These are phyloP conservation scores for Epichloe elymi DNA, from an alignment of 2,329 filamentous ascomycete species.

Conservation along the genomic window DNA sequence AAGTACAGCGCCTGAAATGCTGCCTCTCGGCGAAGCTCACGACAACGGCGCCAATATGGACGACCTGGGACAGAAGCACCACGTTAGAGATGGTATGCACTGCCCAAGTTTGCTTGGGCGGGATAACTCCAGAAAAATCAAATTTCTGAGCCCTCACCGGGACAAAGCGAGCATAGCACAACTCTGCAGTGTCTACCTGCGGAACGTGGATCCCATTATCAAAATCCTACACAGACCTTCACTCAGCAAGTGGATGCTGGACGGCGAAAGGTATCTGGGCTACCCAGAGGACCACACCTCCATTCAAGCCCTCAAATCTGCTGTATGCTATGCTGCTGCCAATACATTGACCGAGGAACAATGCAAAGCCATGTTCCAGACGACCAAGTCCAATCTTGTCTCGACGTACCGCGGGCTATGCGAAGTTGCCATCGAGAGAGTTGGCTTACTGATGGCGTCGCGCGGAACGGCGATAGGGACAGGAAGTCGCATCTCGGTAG, in stretches of 20 bases:
- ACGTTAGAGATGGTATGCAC: neutral
- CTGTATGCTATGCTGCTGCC: constrained; percentile 13
- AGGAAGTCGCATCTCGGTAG: neutral
- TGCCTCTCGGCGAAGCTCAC: neutral
- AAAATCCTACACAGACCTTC: constrained; percentile 9
- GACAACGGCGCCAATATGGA: neutral
- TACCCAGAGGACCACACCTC: constrained; percentile 10
- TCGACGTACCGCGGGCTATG: constrained; percentile 6
- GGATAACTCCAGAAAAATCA: neutral
- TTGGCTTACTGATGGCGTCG: constrained; percentile 9
- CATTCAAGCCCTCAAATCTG: constrained; percentile 8
- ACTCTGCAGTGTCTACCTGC: constrained; percentile 5
- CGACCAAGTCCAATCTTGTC: constrained; percentile 7
- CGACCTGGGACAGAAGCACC: neutral
- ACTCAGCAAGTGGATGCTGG: constrained; percentile 9
- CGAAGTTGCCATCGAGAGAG: constrained; percentile 9
- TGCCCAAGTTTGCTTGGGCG: neutral
- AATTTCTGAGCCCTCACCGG: neutral
- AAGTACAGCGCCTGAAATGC: neutral
- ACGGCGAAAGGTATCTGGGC: constrained; percentile 11
- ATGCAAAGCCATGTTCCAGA: constrained; percentile 8
- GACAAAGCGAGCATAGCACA: neutral
- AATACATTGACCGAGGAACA: constrained; percentile 14
- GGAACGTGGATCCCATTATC: constrained; percentile 8
- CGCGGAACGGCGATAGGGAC: neutral